phyloP scores from a whole-genome alignment of 768 basidiomycete genomes.

The Phylloporus arenicola region DNA sequence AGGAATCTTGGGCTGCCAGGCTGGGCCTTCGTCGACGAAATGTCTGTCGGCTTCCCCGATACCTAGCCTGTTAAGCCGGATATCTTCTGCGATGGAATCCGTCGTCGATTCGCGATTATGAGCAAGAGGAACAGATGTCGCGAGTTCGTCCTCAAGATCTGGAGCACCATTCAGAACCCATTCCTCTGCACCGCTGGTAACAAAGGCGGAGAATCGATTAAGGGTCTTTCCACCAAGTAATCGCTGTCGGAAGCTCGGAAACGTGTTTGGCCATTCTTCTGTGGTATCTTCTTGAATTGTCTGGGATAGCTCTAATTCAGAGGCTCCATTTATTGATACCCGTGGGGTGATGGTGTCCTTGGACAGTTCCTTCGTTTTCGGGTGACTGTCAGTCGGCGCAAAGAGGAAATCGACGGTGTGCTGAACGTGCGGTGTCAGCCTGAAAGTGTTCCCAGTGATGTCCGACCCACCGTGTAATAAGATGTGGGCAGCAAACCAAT shows the following conservation, averaged over 20 bases:
- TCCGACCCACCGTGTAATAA: constrained; percentile 62
- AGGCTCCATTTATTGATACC: constrained; percentile 26
- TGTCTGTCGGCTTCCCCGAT: constrained; percentile 61
- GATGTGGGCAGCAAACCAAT: constrained; percentile 63
- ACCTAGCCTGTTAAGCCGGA: constrained; percentile 36
- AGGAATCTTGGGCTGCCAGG: constrained; percentile 72
- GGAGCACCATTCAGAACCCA: constrained; percentile 67
- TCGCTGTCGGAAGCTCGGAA: constrained; percentile 66
- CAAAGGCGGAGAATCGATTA: constrained; percentile 83
- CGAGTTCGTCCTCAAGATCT: constrained; percentile 26
- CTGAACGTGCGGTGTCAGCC: constrained; percentile 31
- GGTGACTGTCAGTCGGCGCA: constrained; percentile 36
- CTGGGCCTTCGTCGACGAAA: constrained; percentile 62
- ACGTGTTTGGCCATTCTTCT: constrained; percentile 55
- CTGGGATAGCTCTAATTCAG: constrained; percentile 31
- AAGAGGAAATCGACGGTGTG: constrained; percentile 61
- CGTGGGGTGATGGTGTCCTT: constrained; percentile 47
- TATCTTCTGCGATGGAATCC: constrained; percentile 39
- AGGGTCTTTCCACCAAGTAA: constrained; percentile 72
- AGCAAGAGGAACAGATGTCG: constrained; percentile 16
- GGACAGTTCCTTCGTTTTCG: constrained; percentile 32
- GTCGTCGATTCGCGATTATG: constrained; percentile 26
- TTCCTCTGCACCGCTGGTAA: constrained; percentile 80
- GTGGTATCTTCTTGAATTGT: constrained; percentile 63
- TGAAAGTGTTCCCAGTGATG: background rate